phyloP scores from a whole-genome alignment of 768 basidiomycete species.

The Baorangia bicolor region DNA sequence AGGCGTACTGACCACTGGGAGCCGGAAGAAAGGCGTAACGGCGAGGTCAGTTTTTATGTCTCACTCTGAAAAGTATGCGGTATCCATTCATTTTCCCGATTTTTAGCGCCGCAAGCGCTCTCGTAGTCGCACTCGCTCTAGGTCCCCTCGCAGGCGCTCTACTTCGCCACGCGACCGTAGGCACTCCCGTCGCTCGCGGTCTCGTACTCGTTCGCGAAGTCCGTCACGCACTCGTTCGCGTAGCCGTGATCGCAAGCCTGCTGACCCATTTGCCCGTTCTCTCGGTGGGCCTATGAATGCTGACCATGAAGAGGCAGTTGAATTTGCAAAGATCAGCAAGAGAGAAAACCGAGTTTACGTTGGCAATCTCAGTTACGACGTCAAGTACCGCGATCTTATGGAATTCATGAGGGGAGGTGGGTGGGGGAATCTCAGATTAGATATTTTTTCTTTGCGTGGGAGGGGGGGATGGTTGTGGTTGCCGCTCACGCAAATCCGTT shows the following conservation, averaged over 20 bases:
- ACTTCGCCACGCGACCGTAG: constrained; percentile 56
- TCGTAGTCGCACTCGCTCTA: constrained; percentile 63
- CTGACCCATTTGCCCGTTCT: constrained; percentile 72
- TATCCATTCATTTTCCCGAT: not conserved
- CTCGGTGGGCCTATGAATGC: constrained; percentile 90
- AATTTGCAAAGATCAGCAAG: constrained; percentile 95
- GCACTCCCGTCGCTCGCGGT: constrained; percentile 57
- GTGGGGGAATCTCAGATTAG: constrained; percentile 75
- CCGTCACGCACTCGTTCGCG: constrained; percentile 49
- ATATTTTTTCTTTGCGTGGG: constrained; percentile 48
- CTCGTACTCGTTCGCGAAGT: constrained; percentile 61
- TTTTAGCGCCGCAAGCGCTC: constrained; percentile 67
- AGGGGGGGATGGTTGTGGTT: constrained; percentile 29
- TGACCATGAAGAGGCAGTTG: constrained; percentile 89
- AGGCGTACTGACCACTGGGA: constrained; percentile 76
- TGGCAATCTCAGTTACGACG: constrained; percentile 98
- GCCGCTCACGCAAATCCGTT: constrained; percentile 34
- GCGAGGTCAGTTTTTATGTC: constrained; percentile 51
- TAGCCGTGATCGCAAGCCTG: constrained; percentile 58
- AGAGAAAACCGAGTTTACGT: constrained; percentile 98
- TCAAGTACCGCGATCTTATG: constrained; percentile 98
- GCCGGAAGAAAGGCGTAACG: constrained; percentile 72
- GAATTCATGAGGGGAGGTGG: constrained; percentile 99
- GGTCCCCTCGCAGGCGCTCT: constrained; percentile 66
- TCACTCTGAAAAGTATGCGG: not conserved